Base-by-base conservation (phyloP, 1,139 yeast genomes). In the Barnettozyma hawaiiensis region DNA sequence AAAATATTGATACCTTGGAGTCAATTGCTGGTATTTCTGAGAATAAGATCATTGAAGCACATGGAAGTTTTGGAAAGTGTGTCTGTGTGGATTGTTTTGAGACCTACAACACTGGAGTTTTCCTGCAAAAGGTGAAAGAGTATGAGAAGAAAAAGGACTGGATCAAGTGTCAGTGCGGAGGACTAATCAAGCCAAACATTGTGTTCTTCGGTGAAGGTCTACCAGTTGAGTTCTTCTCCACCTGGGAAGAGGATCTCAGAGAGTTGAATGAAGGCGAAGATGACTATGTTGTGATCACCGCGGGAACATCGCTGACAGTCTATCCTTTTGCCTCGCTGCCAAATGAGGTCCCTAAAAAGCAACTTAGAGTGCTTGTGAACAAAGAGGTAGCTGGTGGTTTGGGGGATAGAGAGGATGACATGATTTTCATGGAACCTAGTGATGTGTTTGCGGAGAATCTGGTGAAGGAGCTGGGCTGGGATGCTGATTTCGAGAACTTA, bases 151-250 rank as follows among this genome's bases (percentile, higher is more conserved):
- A 66, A 2, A 55, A 66, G 15, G 37, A 23, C 11, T 34, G 37
- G 37, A 34, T 34, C 37, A 34, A 15, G 10, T 34, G 37, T 24
- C 8, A 15, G 7, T 34, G 37, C 12, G 37, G 37, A 11, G 95
- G 96, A 0, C 71, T 78, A 33, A 89, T 92, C 27, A 90, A 90
- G 57, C 98, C 97, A 0, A 94, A 86, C 55, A 92, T 90, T 50
- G 95, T 86, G 0, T 90, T 90, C 56, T 90, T 89, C 64, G 97
- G 97, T 1, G 97, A 90, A 62, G 75, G 81, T 1, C 67, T 90
- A 19, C 97, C 97, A 0, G 55, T 53, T 1, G 65, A 67, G 44
- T 85, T 89, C 57, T 89, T 84, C 61, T 76, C 75, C 2, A 55
- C 60, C 27, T 84, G 90, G 81, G 86, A 81, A 3, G 69, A 73